Conservation (phyloP, 164 flowering plant genomes). For the Umbilicus rupestris region DNA sequence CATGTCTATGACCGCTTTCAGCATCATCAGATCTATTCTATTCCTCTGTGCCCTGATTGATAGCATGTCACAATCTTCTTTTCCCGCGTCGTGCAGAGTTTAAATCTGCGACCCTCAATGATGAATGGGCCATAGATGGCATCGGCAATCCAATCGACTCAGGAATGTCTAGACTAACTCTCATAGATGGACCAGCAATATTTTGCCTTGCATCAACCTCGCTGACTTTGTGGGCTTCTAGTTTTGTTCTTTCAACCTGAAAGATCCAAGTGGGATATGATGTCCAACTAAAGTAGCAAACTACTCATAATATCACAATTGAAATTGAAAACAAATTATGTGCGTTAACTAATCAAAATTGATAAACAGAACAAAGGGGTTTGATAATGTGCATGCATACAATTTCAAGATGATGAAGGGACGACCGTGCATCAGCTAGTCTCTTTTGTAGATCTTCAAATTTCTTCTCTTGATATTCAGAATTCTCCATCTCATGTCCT, state of each 20-base stretch:
- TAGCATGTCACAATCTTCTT: slow-evolving; percentile 24
- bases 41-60: background rate
- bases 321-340: background rate
- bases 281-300: background rate
- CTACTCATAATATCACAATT: background rate
- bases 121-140: slow-evolving; percentile 31
- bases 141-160: slow-evolving; percentile 67
- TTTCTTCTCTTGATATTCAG: slow-evolving; percentile 63
- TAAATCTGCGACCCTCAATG: slow-evolving; percentile 55
- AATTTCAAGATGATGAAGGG: slow-evolving; percentile 69
- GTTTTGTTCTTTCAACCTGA: slow-evolving; percentile 53
- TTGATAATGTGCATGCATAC: slow-evolving; percentile 32
- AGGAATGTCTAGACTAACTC: slow-evolving; percentile 75
- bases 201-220: slow-evolving; percentile 53
- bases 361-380: background rate
- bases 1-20: background rate
- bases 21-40: background rate
- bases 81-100: slow-evolving; percentile 59
- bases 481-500: slow-evolving; percentile 74
- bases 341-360: background rate
- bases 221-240: slow-evolving; percentile 39
- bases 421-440: slow-evolving; percentile 61
- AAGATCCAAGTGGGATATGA: background rate
- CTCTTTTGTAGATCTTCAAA: slow-evolving; percentile 66
- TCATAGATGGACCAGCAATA: slow-evolving; percentile 42